Conservation (phyloP, 2,329 filamentous ascomycete genomes). For the Phyllosticta capitalensis region DNA sequence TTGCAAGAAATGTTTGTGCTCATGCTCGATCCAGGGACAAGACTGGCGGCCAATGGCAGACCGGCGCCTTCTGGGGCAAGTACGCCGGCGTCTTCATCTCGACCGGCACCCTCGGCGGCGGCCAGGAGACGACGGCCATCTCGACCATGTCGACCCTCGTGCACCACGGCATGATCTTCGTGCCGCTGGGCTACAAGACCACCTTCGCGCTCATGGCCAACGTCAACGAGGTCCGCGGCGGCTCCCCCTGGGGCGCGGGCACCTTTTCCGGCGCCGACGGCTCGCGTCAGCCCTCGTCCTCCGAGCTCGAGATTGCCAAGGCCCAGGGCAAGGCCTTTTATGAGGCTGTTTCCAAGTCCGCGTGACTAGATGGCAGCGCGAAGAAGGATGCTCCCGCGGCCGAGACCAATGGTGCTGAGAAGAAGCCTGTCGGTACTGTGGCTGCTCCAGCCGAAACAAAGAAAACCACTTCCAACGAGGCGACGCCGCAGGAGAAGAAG, state of each 20-base stretch:
- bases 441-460: conserved; percentile 15
- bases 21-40: conserved; percentile 45
- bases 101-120: conserved; percentile 75
- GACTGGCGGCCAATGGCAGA: conserved; percentile 75
- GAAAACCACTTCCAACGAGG: conserved; percentile 19
- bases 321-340: conserved; percentile 84
- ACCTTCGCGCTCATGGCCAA: conserved; percentile 61
- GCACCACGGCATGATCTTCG: conserved; percentile 93
- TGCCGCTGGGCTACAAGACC: conserved; percentile 88
- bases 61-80: conserved; percentile 75
- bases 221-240: conserved; percentile 72
- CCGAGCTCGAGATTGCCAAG: conserved; percentile 71
- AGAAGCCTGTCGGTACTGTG: conserved; percentile 14
- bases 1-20: conserved; percentile 43
- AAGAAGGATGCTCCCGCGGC: too few relatives aligned
- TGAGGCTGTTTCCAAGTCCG: conserved; percentile 61
- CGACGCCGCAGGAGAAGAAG: conserved; percentile 23
- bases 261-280: conserved; percentile 76
- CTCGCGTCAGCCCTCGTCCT: conserved; percentile 64
- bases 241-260: conserved; percentile 85
- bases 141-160: conserved; percentile 73
- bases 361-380: conserved; percentile 63
- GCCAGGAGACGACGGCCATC: conserved; percentile 83
- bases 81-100: conserved; percentile 85
- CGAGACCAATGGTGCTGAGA: conserved; percentile 13